Evolutionary conservation across 2,329 filamentous ascomycete species (phyloP).

Genomic region (Penicillium occitanis): DNA sequence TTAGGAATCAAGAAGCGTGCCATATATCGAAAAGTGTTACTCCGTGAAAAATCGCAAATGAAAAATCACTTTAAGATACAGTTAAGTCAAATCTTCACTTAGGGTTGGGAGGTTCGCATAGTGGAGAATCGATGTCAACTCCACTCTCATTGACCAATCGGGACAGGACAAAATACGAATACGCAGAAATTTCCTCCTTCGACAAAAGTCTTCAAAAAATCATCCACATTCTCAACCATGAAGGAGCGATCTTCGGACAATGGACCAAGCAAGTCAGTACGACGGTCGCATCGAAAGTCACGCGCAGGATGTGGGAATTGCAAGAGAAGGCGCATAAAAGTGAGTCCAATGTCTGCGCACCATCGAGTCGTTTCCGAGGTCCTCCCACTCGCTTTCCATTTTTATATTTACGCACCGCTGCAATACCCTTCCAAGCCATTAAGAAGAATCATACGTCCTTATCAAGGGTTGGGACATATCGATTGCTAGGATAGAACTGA

Average conservation of each 20-base stretch:
- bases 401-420: too few species aligned
- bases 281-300: conserved; percentile 38
- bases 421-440: too few species aligned
- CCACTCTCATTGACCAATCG: background rate
- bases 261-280: conserved; percentile 19
- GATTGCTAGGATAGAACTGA: background rate
- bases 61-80: background rate
- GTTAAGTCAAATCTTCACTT: background rate
- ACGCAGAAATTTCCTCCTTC: background rate
- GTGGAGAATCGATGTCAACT: background rate
- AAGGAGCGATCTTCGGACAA: background rate
- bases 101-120: background rate
- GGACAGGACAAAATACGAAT: conserved; percentile 22
- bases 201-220: background rate
- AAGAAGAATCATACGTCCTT: too few species aligned
- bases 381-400: too few species aligned
- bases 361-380: too few species aligned
- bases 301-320: conserved; percentile 36
- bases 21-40: background rate
- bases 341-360: conserved; percentile 21
- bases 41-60: background rate
- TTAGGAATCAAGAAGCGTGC: background rate
- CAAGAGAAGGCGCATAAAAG: conserved; percentile 38
- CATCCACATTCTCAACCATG: background rate
- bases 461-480: too few species aligned